Conservation (phyloP, 2,329 filamentous ascomycete genomes). For the Lasiodiplodia hormozganensis region DNA sequence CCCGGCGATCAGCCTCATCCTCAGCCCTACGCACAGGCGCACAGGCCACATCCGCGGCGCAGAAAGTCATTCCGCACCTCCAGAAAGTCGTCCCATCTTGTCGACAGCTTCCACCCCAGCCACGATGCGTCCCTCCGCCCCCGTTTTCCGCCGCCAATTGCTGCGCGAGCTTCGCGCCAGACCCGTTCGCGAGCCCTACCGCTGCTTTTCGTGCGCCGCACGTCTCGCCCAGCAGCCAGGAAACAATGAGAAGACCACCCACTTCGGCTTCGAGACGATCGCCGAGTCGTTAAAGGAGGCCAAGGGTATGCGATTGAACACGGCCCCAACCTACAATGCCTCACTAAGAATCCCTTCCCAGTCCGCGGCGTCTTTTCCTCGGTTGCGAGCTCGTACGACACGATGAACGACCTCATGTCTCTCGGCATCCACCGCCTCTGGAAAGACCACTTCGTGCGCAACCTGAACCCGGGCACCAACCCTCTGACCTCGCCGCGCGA, state of each 20-base stretch:
- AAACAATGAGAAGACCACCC: slow-evolving; percentile 69
- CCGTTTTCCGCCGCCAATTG: slow-evolving; percentile 41
- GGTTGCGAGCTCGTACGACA: slow-evolving; percentile 92
- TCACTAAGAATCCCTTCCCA: slow-evolving; percentile 46
- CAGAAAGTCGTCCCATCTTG: background rate
- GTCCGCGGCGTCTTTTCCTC: slow-evolving; percentile 93
- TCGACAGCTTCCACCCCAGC: slow-evolving; percentile 31
- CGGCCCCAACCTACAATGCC: background rate
- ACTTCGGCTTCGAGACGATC: slow-evolving; percentile 90
- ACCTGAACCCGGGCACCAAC: slow-evolving; percentile 79
- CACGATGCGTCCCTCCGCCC: slow-evolving; percentile 36
- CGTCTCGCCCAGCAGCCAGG: slow-evolving; percentile 47
- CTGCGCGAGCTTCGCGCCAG: slow-evolving; percentile 33
- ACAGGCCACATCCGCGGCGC: slow-evolving; percentile 3
- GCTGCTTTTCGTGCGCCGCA: slow-evolving; percentile 60
- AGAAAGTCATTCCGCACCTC: slow-evolving; percentile 28
- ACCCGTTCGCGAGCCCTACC: slow-evolving; percentile 42
- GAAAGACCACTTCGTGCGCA: slow-evolving; percentile 96
- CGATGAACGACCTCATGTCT: slow-evolving; percentile 99
- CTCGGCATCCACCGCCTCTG: slow-evolving; percentile 95
- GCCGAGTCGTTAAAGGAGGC: slow-evolving; percentile 79
- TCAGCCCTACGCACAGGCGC: slow-evolving; percentile 29
- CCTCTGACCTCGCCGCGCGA: slow-evolving; percentile 50
- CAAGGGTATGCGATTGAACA: slow-evolving; percentile 56
- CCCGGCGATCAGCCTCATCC: slow-evolving; percentile 2